Conservation (phyloP, 495 filamentous ascomycete species). For the Talaromyces thailandensis region DNA sequence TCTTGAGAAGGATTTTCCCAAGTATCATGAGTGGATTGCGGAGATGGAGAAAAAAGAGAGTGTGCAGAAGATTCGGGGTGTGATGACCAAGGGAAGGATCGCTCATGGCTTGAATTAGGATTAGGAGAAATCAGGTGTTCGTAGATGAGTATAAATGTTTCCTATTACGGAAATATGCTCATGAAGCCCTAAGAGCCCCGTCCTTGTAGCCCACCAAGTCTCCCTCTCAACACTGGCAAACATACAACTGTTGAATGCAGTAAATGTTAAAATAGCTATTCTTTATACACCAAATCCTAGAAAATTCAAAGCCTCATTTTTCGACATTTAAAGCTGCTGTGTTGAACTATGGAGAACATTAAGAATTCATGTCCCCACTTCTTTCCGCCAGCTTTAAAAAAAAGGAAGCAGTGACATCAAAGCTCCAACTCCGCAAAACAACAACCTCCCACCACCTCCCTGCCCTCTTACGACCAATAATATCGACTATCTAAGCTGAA, state of each 20-base stretch:
- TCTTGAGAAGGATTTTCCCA: slow-evolving; percentile 11
- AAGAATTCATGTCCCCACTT: no score
- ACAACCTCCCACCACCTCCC: not conserved
- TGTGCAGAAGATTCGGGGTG: slow-evolving; percentile 8
- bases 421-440: not conserved
- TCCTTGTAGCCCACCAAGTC: no score
- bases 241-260: no score
- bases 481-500: not conserved
- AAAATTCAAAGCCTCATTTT: no score
- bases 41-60: slow-evolving; percentile 12
- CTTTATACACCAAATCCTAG: no score
- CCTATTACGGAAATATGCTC: not conserved
- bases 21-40: slow-evolving; percentile 17
- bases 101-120: not conserved
- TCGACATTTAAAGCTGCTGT: no score
- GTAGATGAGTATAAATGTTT: not conserved
- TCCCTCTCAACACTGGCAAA: no score
- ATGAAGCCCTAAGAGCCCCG: not conserved
- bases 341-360: no score
- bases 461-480: not conserved
- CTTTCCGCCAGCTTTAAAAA: not conserved
- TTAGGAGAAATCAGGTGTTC: no score
- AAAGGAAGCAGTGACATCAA: not conserved
- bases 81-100: not conserved
- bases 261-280: no score